Percentiles rank a stretch among this genome's conserved stretches.
Conservation (phyloP, 139 green algal genomes). For the Micractinium sp. region DNA sequence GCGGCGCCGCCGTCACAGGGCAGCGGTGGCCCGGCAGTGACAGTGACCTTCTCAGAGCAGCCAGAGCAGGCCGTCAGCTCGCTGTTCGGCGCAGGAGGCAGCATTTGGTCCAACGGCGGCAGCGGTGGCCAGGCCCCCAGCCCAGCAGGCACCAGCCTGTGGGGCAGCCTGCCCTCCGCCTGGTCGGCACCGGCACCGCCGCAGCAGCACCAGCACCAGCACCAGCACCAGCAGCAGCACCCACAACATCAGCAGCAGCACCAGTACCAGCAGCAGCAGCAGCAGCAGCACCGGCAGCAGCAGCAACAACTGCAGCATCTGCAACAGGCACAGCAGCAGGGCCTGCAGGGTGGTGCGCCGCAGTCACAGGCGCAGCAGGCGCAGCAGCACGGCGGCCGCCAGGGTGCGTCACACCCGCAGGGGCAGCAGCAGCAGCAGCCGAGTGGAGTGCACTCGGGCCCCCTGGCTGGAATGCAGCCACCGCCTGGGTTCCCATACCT, state of each 20-base stretch:
- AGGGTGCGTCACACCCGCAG: not conserved
- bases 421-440: conserved; percentile 22
- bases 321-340: conserved; percentile 38
- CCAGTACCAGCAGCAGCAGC: not conserved
- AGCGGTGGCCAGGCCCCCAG: not conserved
- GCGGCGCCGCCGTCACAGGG: not conserved
- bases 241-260: conserved; percentile 25
- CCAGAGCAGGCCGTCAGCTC: conserved; percentile 25
- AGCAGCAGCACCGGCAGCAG: conserved; percentile 33
- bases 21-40: not conserved
- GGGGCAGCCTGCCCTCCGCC: not conserved
- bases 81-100: conserved; percentile 19
- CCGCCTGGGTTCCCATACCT: too few relatives aligned
- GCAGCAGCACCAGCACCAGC: not conserved
- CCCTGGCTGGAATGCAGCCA: not conserved
- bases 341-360: conserved; percentile 19
- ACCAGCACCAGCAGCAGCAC: not conserved
- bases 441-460: not conserved
- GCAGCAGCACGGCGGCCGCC: not conserved
- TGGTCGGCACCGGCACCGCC: not conserved
- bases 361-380: conserved; percentile 17
- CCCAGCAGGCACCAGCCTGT: conserved; percentile 10
- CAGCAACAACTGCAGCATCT: conserved; percentile 8
- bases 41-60: not conserved
- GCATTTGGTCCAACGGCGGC: conserved; percentile 26